Base-by-base conservation (phyloP, 768 basidiomycete genomes). In the Leccinum truebloodii region DNA sequence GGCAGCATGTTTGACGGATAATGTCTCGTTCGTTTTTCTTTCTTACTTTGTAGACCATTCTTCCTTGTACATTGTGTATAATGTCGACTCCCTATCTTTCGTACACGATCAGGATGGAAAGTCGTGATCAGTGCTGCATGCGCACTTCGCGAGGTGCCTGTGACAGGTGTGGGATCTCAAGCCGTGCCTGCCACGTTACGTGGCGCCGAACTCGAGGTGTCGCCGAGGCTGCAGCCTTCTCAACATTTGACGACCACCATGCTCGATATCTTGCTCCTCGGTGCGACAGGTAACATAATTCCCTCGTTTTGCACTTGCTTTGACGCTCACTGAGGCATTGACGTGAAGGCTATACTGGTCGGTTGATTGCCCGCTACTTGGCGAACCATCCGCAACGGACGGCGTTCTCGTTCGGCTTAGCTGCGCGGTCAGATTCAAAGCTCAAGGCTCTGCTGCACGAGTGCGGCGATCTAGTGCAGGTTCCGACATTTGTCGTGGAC, bases 361-460 rank as follows among this genome's bases (percentile, higher is more conserved):
- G 81, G 28, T 82, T 92, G 55, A 84, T 89, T 32, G 77, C 83
- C 9, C 76, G 80, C 44, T 92, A 94, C 73, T 83, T 97, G 30
- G 74, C 79, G 2, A 64, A 75, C 3, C 90, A 94, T 66, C 83
- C 85, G 0, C 81, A 90, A 55, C 77, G 82, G 14, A 63, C 75
- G 4, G 63, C 70, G 2, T 94, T 94, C 77, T 83, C 83, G 0
- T 83, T 92, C 57, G 85, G 84, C 18, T 71, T 93, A 32, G 89
- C 84, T 20, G 93, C 86, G 13, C 81, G 94, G 55, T 92, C 89
- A 18, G 69, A 78, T 60, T 63, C 78, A 24, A 92, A 88, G 67
- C 79, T 94, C 55, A 76, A 83, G 35, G 74, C 69, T 3, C 78
- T 88, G 49, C 77, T 82, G 9, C 69, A 77, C 53, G 80, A 84